Evolutionary conservation across 2,329 filamentous ascomycete genomes (phyloP).

Genomic region (Fusarium dimerum): DNA sequence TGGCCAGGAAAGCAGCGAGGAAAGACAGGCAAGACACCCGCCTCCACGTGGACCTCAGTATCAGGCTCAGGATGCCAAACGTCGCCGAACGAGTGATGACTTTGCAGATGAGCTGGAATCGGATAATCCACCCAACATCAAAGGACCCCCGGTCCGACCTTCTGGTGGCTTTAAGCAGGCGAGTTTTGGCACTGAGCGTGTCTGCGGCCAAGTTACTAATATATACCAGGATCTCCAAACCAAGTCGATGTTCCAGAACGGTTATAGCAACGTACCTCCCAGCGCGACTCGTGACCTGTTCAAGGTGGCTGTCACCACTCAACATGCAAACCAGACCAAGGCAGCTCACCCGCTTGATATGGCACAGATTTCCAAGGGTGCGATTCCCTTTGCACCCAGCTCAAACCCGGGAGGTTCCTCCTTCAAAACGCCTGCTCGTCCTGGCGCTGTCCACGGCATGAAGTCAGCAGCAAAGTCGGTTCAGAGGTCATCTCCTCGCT

Average conservation of each 20-base stretch:
- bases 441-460: conserved; percentile 40
- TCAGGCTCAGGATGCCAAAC: conserved; percentile 73
- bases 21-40: conserved; percentile 46
- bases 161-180: conserved; percentile 73
- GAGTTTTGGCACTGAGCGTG: conserved; percentile 29
- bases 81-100: conserved; percentile 75
- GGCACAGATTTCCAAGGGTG: conserved; percentile 84
- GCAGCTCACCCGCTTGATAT: conserved; percentile 74
- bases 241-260: conserved; percentile 62
- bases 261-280: conserved; percentile 61
- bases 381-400: conserved; percentile 83
- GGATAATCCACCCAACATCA: conserved; percentile 62
- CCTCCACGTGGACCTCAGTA: conserved; percentile 59
- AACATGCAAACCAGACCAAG: conserved; percentile 66
- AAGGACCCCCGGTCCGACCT: conserved; percentile 82
- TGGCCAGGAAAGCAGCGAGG: conserved; percentile 63
- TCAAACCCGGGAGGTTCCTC: conserved; percentile 54
- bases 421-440: conserved; percentile 72
- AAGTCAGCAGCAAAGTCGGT: conserved; percentile 64
- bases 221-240: conserved; percentile 55
- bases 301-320: conserved; percentile 65
- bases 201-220: conserved; percentile 34
- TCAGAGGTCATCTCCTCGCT: conserved; percentile 74
- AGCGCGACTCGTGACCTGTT: conserved; percentile 59
- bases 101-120: conserved; percentile 64